Evolutionary conservation across 164 flowering plant genomes (phyloP), one percentile per base, ranked within the genome.

Genomic region (Umbellularia californica): DNA sequence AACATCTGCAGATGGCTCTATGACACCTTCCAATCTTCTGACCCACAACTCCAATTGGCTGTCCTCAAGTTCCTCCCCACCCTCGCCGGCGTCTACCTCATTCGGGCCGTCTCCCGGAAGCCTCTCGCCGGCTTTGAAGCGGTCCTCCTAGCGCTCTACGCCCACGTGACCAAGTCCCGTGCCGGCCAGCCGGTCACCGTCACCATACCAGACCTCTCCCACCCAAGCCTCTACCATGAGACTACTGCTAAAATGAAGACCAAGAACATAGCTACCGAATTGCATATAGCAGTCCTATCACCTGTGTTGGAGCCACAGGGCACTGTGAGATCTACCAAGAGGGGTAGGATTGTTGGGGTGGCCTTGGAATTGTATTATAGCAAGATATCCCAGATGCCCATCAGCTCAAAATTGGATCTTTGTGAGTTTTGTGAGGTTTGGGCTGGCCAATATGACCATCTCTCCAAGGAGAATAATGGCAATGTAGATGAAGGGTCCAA

Each of bases 1-100:
- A 75, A 82, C 74, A 93, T 94, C 35, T 94, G 98, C 75, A 90
- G 95, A 13, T 94, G 98, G 98, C 90, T 94, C 73, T 91, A 94
- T 84, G 95, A 94, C 82, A 88, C 97, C 17, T 92, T 94, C 89
- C 97, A 94, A 67, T 81, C 95, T 73, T 67, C 87, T 50, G 87
- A 88, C 70, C 87, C 93, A 13, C 69, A 69, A n/a, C 91, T 92
- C 79, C 92, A 87, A 55, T 89, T 91, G 50, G 86, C 88, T 65
- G 97, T 92, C 73, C 84, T 92, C 68, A 84, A 91, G 11, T 87
- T 83, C 88, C 72, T 91, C 62, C 98, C 98, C 69, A 78, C 79
- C 74, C 77, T 94, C 47, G 84, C 89, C 25, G 95, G 93, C 28
- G 74, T 87, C 33, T 94, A 94, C 83, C 95, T 94, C 74, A 85